A percentile compares a stretch with the other conserved stretches of the same genome.
These are phyloP conservation scores for Pholiota microspora DNA, from an alignment of 768 basidiomycete species.

Conservation along the genomic window DNA sequence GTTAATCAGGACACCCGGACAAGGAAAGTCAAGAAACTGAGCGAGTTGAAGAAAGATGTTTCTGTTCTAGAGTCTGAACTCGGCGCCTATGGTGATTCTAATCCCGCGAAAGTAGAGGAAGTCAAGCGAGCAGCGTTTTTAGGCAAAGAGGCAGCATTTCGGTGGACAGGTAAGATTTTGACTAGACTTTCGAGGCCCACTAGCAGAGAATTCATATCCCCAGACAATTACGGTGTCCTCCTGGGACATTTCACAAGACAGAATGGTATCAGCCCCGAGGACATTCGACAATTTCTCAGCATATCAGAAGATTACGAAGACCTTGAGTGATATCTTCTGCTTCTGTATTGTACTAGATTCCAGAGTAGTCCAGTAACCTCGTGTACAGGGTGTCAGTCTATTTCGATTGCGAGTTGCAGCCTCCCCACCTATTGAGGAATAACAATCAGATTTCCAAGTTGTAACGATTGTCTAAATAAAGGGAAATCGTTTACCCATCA, in stretches of 20 bases:
- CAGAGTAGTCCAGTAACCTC: background rate
- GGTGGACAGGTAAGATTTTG: slow-evolving; percentile 78
- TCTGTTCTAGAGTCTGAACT: slow-evolving; percentile 64
- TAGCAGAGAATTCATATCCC: background rate
- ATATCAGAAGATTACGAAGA: slow-evolving; percentile 79
- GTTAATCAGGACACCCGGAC: slow-evolving; percentile 53
- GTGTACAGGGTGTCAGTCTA: slow-evolving; percentile 5
- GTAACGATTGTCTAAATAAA: background rate
- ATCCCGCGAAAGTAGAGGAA: slow-evolving; percentile 79
- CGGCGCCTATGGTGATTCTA: slow-evolving; percentile 75
- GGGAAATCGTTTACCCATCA: slow-evolving; percentile 15
- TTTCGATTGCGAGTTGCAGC: slow-evolving; percentile 16
- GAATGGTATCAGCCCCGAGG: slow-evolving; percentile 52
- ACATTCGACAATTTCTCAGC: slow-evolving; percentile 64
- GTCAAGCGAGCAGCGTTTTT: slow-evolving; percentile 69
- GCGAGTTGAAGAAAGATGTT: slow-evolving; percentile 46
- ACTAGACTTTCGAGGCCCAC: background rate
- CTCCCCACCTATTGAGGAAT: background rate
- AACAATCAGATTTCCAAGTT: background rate
- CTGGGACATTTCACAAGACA: slow-evolving; percentile 66
- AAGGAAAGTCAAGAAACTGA: slow-evolving; percentile 48
- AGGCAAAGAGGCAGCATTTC: slow-evolving; percentile 78
- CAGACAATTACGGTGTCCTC: slow-evolving; percentile 72
- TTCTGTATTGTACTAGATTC: background rate
- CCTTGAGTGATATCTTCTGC: slow-evolving; percentile 36